Evolutionary conservation across 31 red algal species (phyloP).

Genomic region (Porphyra umbilicalis): DNA sequence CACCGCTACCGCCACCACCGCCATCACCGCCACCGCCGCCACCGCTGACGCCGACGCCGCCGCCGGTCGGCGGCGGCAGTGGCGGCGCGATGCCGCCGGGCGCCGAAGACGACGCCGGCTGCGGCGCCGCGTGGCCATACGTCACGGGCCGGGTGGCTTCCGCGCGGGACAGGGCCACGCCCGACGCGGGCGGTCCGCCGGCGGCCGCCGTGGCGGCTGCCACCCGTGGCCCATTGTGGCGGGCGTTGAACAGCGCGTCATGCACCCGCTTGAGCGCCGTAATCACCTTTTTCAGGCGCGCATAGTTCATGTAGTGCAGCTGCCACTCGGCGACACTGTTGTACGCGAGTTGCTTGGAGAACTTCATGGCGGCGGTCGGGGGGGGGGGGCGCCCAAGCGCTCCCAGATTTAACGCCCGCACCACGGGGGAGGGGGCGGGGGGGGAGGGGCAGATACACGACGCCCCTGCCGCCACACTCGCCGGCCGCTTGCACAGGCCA

Average conservation of each 20-base stretch:
- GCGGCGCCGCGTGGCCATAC: neutral
- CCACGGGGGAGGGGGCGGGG: too few relatives aligned
- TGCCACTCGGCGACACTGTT: slow-evolving; percentile 94
- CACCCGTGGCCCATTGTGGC: too few relatives aligned
- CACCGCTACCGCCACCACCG: too few relatives aligned
- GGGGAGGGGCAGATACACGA: too few relatives aligned
- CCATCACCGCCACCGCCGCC: too few relatives aligned
- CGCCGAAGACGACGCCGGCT: neutral
- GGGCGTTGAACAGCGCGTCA: slow-evolving; percentile 13
- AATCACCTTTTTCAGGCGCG: slow-evolving; percentile 56
- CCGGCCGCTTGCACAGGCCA: too few relatives aligned
- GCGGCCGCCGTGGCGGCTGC: neutral
- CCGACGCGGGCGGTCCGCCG: neutral
- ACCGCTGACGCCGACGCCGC: too few relatives aligned
- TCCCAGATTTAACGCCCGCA: too few relatives aligned
- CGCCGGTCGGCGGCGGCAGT: neutral
- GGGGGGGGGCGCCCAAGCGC: neutral
- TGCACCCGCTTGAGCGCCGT: slow-evolving; percentile 26
- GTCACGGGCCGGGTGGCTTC: neutral
- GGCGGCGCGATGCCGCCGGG: neutral
- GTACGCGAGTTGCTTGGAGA: slow-evolving; percentile 79
- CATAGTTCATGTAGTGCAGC: slow-evolving; percentile 80
- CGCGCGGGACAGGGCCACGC: neutral
- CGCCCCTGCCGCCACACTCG: too few relatives aligned
- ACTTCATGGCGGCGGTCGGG: slow-evolving; percentile 46